Conservation (phyloP, 78 protist genomes). For the Dictyostelium purpureum region DNA sequence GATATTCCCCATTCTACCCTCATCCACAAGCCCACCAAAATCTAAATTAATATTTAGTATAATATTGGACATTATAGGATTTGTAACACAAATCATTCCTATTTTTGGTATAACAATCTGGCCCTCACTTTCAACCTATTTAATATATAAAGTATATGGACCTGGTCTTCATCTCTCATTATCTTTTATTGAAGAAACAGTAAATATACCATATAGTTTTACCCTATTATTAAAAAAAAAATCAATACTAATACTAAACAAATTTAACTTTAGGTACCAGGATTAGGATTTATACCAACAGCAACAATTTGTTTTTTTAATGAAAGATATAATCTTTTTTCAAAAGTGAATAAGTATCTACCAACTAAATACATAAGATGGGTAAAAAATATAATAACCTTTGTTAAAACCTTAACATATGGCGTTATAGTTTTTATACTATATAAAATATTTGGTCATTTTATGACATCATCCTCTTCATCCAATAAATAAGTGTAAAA, state of each 20-base stretch:
- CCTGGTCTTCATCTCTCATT: not conserved
- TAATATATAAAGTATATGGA: not conserved
- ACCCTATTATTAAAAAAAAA: too few species aligned
- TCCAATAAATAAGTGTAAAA: too few species aligned
- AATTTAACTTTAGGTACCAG: conserved; percentile 3
- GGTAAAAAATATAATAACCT: not conserved
- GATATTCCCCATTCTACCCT: not conserved
- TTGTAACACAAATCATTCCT: conserved; percentile 11
- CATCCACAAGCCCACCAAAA: not conserved
- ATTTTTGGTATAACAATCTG: not conserved
- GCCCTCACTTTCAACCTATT: conserved; percentile 8
- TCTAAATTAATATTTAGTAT: not conserved
- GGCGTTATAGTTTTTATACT: too few species aligned
- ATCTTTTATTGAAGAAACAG: conserved; percentile 1
- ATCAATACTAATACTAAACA: too few species aligned
- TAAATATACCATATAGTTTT: too few species aligned
- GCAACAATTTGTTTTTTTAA: not conserved
- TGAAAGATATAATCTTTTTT: not conserved
- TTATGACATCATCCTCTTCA: too few species aligned
- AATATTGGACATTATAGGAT: not conserved
- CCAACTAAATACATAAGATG: not conserved
- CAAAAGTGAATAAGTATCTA: not conserved
- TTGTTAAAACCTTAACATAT: too few species aligned
- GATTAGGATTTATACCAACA: not conserved
- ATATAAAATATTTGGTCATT: too few species aligned